These are phyloP conservation scores for Perkinsus olseni DNA, from an alignment of 169 alveolate genomes.

Conservation along the genomic window DNA sequence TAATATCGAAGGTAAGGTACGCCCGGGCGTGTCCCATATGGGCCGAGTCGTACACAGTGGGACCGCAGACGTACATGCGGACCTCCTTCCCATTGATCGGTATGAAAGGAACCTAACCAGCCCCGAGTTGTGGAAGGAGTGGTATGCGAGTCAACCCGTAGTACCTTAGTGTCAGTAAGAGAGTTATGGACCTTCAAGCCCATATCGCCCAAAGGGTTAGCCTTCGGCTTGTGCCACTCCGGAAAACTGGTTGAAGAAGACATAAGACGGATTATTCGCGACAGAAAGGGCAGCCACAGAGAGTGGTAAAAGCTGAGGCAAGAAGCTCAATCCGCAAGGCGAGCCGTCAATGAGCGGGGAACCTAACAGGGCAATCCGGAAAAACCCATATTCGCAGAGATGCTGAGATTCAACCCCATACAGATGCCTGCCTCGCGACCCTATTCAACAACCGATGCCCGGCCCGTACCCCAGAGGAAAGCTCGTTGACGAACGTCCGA, in stretches of 20 bases:
- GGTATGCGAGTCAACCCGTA: too few species aligned
- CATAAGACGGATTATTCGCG: neutral
- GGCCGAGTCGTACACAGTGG: slow-evolving; percentile 93
- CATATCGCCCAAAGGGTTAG: neutral
- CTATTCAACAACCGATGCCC: too few species aligned
- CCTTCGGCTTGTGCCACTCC: neutral
- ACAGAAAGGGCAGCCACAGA: neutral
- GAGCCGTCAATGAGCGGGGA: too few species aligned
- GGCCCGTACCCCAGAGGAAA: too few species aligned
- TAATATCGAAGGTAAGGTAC: slow-evolving; percentile 87
- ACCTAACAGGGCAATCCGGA: too few species aligned
- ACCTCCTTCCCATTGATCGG: slow-evolving; percentile 56
- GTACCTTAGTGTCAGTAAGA: neutral
- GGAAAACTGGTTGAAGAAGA: neutral
- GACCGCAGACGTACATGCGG: slow-evolving; percentile 87
- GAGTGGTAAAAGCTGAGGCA: neutral
- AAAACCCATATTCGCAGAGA: too few species aligned
- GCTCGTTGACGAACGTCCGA: too few species aligned
- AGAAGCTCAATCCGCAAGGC: neutral
- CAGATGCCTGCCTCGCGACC: too few species aligned
- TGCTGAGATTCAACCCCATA: too few species aligned
- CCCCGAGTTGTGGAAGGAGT: neutral
- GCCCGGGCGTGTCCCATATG: slow-evolving; percentile 99
- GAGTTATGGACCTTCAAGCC: neutral
- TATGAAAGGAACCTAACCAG: neutral